Evolutionary conservation across 2,329 filamentous ascomycete genomes (phyloP).

Genomic region (Beauveria caledonica): DNA sequence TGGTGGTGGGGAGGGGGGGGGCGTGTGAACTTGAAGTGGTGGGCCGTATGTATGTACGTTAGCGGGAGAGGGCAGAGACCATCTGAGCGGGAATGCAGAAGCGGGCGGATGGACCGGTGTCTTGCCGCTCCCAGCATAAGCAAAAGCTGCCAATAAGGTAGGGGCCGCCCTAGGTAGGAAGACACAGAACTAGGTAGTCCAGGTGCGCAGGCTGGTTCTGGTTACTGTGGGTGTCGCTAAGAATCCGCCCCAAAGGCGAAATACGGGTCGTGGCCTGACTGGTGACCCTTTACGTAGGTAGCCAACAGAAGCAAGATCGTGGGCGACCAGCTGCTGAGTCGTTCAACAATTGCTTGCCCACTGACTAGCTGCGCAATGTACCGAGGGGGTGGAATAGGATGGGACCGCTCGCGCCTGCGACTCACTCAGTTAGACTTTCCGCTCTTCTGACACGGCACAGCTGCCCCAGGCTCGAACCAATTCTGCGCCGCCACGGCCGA

Average conservation of each 20-base stretch:
- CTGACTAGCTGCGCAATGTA: conserved; percentile 4
- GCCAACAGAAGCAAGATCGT: conserved; percentile 6
- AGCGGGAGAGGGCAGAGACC: conserved; percentile 22
- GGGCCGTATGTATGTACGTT: conserved; percentile 13
- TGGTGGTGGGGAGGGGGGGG: conserved; percentile 10
- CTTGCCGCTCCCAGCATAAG: conserved; percentile 29
- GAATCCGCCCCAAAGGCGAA: conserved; percentile 6
- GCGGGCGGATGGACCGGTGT: conserved; percentile 30
- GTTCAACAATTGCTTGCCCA: neutral
- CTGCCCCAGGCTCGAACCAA: neutral
- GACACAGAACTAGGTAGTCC: conserved; percentile 4
- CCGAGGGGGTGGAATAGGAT: neutral
- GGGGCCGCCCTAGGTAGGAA: conserved; percentile 7
- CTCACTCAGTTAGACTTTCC: conserved; percentile 5
- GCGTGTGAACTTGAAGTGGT: conserved; percentile 2
- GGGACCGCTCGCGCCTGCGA: conserved; percentile 2
- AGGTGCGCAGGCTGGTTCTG: neutral
- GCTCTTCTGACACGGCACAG: neutral
- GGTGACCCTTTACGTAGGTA: neutral
- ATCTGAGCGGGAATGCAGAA: conserved; percentile 28
- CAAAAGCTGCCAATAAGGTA: conserved; percentile 12
- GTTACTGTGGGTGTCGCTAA: conserved; percentile 2
- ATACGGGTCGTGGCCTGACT: conserved; percentile 11
- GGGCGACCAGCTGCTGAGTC: conserved; percentile 4
- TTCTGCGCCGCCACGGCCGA: neutral